Base-by-base conservation (phyloP, 495 filamentous ascomycete species). In the Aspergillus haitiensis region DNA sequence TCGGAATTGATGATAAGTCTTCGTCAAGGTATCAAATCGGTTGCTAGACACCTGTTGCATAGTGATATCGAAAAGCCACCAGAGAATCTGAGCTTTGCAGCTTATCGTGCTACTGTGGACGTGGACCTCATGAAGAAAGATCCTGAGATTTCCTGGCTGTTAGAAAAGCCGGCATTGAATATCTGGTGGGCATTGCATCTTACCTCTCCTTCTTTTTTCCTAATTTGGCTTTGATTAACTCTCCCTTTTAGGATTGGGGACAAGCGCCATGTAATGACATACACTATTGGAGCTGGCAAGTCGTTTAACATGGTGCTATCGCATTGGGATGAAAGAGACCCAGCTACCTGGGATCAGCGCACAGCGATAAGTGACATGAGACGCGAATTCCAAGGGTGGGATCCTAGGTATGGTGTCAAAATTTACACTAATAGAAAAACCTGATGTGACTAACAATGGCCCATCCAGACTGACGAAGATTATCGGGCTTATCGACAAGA, bases 231-330 rank as follows among this genome's bases (percentile, higher is more conserved):
- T 1, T 27, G 21, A 8, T 7, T 40, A 40, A 40, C 37, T n/a
- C 13, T 8, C 18, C 11, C 15, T 46, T 46, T 13, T 57, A 72
- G 72, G 72, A 65, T 74, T 34, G 70, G 70, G 5, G 69, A 76
- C 27, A 55, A 65, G 10, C 52, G 72, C 5, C 77, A 82, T 62
- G 78, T 78, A 18, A 82, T 83, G 64, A 74, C 75, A 7, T 83
- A 82, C 58, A 77, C 75, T 5, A 82, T 83, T 13, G 74, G 75
- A 5, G 71, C 67, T 7, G 78, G 78, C 3, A 75, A 70, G 45
- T 63, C 72, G 6, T 81, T 81, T 62, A 82, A 83, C 56, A 75
- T 82, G 70, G 80, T 81, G 0, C 70, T 83, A 7, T 77, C 73
- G 1, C 81, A 84, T 66, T 75, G 74, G 18, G 75, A 78, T 33